Evolutionary conservation across 352 stramenopile species (phyloP).

Genomic region (Phytopythium helicoides): DNA sequence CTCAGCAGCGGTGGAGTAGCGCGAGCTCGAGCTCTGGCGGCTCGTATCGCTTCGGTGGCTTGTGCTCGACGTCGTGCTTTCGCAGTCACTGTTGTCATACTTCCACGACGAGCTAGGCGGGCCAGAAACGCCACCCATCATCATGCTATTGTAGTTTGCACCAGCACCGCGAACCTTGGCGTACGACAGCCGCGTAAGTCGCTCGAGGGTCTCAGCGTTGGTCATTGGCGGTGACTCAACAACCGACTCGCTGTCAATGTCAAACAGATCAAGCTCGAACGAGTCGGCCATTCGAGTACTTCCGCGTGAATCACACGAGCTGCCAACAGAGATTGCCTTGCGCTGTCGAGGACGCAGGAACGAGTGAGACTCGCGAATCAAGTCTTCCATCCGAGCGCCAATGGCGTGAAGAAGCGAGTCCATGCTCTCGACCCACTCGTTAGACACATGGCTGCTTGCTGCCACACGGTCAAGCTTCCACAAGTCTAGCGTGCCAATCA

Average conservation of each 20-base stretch:
- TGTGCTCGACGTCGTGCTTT: constrained; percentile 45
- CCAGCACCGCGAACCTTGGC: constrained; percentile 38
- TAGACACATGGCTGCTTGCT: constrained; percentile 59
- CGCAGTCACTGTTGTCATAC: constrained; percentile 54
- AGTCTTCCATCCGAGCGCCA: constrained; percentile 41
- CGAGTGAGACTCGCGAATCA: constrained; percentile 38
- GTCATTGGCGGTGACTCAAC: constrained; percentile 29
- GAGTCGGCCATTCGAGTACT: constrained; percentile 65
- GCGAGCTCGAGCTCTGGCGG: constrained; percentile 32
- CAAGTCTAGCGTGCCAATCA: constrained; percentile 69
- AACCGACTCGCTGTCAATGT: constrained; percentile 47
- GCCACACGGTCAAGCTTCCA: constrained; percentile 53
- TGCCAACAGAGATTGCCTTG: constrained; percentile 55
- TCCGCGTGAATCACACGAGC: constrained; percentile 45
- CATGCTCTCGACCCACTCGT: constrained; percentile 49
- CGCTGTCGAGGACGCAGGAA: constrained; percentile 36
- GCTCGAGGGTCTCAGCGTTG: constrained; percentile 36
- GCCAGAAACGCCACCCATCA: constrained; percentile 15
- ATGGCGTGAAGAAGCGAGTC: constrained; percentile 34
- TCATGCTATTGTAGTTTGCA: constrained; percentile 6
- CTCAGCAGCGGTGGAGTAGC: constrained; percentile 44
- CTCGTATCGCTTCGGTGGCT: constrained; percentile 24
- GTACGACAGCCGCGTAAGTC: constrained; percentile 28
- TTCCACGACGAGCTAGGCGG: constrained; percentile 33
- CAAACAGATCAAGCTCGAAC: constrained; percentile 52